Base-by-base conservation (phyloP, 192 early-diverging fungal species). In the Linnemannia exigua region DNA sequence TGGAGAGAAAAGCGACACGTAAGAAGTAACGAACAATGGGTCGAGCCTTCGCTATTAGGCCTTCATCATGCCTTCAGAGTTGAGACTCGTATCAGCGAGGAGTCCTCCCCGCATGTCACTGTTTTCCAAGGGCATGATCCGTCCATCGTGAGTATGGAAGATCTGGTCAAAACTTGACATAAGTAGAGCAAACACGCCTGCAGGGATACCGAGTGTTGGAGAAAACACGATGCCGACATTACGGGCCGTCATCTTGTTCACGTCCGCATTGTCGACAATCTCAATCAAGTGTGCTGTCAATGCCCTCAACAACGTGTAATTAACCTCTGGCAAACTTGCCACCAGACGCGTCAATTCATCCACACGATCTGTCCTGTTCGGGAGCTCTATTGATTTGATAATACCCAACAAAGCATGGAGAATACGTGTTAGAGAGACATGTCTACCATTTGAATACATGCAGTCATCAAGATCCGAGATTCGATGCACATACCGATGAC, bases 171-270 rank as follows among this genome's bases (percentile, higher is more conserved):
- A 99, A 75, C 98, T 97, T 11, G 95, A 93, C 91, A 99, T 92
- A 84, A 99, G 91, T 77, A 99, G 81, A 67, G 93, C 96, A 75
- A 99, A 98, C n/a, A 99, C 94, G 11, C 96, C 93, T 20, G 95
- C 97, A 1, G 98, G 97, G 73, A 99, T 96, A 31, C 96, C 95
- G 3, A 99, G 90, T 8, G 98, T 98, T 25, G 97, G 98, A 41
- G 96, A 95, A 79, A 99, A 99, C 8, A 99, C 97, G 74, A 99
- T 99, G 67, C 97, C 95, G 50, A 99, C 93, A 91, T 99, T 99
- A 33, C 96, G 93, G 70, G 97, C 91, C 9, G 95, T 98, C 98
- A 99, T 99, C 87, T 94, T 95, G 90, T 99, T 99, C 36, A 93
- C 88, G 44, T 94, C 93, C 16, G 93, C 90, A 69, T 93, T 91